phyloP scores from a whole-genome alignment of 192 early-diverging fungal species.

The Polychytrium aggregatum region DNA sequence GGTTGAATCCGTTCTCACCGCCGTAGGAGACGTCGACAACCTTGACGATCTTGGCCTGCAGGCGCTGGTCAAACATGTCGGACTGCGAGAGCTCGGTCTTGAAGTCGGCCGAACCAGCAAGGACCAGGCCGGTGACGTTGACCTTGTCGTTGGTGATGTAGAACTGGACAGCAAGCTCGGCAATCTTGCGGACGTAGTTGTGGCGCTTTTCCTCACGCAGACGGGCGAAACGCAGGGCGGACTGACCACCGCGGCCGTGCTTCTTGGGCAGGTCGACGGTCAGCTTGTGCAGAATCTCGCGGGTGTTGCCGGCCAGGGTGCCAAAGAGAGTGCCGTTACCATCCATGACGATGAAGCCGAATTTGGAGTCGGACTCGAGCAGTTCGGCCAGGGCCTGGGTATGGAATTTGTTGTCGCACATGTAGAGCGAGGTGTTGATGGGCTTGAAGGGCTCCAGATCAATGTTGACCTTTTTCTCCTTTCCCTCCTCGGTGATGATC shows the following conservation, averaged over 20 bases:
- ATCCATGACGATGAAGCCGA: slow-evolving; percentile 99
- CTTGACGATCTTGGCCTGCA: slow-evolving; percentile 79
- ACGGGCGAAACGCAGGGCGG: slow-evolving; percentile 98
- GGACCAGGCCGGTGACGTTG: slow-evolving; percentile 75
- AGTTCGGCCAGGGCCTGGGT: slow-evolving; percentile 85
- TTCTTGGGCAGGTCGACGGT: slow-evolving; percentile 98
- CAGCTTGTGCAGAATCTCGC: slow-evolving; percentile 89
- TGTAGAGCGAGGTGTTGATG: slow-evolving; percentile 95
- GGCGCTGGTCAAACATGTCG: slow-evolving; percentile 91
- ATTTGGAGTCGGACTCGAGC: slow-evolving; percentile 86
- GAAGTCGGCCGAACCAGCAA: slow-evolving; percentile 99
- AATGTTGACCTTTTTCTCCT: slow-evolving; percentile 98
- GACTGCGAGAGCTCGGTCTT: slow-evolving; percentile 93
- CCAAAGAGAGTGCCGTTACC: slow-evolving; percentile 96
- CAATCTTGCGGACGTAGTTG: slow-evolving; percentile 98
- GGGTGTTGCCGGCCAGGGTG: slow-evolving; percentile 83
- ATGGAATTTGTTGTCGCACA: slow-evolving; percentile 99
- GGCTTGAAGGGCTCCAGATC: slow-evolving; percentile 99
- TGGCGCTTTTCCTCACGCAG: slow-evolving; percentile 97
- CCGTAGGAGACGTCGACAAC: slow-evolving; percentile 97
- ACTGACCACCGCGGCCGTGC: slow-evolving; percentile 99
- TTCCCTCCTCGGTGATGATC: slow-evolving; percentile 94
- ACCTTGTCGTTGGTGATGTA: slow-evolving; percentile 90
- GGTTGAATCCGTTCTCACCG: slow-evolving; percentile 98
- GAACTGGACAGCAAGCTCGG: slow-evolving; percentile 90